Base-by-base conservation (phyloP, 441 rosid genomes). In the Eutrema salsugineum region DNA sequence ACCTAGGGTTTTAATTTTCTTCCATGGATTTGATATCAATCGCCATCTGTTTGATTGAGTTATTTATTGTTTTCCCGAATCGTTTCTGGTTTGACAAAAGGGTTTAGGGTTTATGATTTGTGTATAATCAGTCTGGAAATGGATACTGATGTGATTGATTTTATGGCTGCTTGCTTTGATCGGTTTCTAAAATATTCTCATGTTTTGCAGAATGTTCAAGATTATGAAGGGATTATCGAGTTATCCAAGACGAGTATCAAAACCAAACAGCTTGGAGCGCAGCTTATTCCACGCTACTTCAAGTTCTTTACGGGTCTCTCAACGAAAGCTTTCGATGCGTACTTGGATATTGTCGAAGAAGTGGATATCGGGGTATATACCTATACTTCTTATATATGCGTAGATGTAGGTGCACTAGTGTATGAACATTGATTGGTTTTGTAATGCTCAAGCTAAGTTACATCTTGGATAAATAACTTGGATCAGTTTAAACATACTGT, bases 271-370 rank as follows among this genome's bases (percentile, higher is more conserved):
- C 82, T 92, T 80, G 94, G 93, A 0, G 94, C 94, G 12, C 96
- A 90, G 89, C 86, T 92, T 19, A 88, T 92, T 71, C 97, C 96
- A 1, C 81, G 97, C 66, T 90, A 88, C 83, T 88, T 88, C 82
- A 87, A 88, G 84, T 91, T 81, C 84, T 91, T 91, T 78, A 91
- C 96, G 14, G 68, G 74, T 73, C 86, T 90, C 8, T 75, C 87
- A 24, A 70, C 44, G 22, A 78, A 78, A n/a, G 94, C 96, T 1
- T 78, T 90, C 2, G 74, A 91, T 61, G 81, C 87, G 7, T 92
- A 82, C 79, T 58, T 90, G 39, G 96, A 91, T 83, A 82, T 86
- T 82, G 68, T 91, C 39, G 97, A 91, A 63, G 90, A 84, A 76
- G 96, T 84, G 47, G 97, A 90, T 70, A 83, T 90, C 6, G 90